Percentiles rank a stretch among this genome's conserved stretches.
Evolutionary conservation across 176 grass and related monocot genomes (phyloP).

Genomic region (Puccinellia tenuiflora): DNA sequence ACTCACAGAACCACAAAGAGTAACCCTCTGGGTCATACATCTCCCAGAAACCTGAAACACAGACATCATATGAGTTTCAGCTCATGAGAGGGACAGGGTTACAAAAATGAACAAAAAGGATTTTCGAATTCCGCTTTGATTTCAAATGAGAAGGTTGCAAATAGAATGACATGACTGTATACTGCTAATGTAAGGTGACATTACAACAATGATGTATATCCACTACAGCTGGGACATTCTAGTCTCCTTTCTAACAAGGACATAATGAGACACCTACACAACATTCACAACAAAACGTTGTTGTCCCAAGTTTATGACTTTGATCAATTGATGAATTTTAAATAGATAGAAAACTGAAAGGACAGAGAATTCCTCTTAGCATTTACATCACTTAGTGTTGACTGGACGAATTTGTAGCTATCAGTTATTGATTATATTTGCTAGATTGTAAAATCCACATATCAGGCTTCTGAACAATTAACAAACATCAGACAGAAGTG

Average conservation of each 20-base stretch:
- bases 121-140: neutral
- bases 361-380: neutral
- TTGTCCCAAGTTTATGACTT: neutral
- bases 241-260: neutral
- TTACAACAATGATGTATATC: neutral
- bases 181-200: neutral
- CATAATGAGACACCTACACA: neutral
- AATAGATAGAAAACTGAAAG: neutral
- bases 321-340: neutral
- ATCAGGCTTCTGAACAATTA: neutral
- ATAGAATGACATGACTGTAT: neutral
- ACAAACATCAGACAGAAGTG: neutral
- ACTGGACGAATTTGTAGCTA: neutral
- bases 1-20: conserved; percentile 98
- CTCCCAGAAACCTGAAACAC: conserved; percentile 88
- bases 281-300: neutral
- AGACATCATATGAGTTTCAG: neutral
- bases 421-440: neutral
- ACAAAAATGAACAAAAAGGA: neutral
- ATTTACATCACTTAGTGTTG: neutral
- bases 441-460: neutral
- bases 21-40: conserved; percentile 98
- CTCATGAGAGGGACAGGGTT: neutral
- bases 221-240: neutral
- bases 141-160: neutral